A percentile compares a stretch with the other conserved stretches of the same genome.
phyloP scores from a whole-genome alignment of 2,329 filamentous ascomycete species.

The Shiraia bambusicola region DNA sequence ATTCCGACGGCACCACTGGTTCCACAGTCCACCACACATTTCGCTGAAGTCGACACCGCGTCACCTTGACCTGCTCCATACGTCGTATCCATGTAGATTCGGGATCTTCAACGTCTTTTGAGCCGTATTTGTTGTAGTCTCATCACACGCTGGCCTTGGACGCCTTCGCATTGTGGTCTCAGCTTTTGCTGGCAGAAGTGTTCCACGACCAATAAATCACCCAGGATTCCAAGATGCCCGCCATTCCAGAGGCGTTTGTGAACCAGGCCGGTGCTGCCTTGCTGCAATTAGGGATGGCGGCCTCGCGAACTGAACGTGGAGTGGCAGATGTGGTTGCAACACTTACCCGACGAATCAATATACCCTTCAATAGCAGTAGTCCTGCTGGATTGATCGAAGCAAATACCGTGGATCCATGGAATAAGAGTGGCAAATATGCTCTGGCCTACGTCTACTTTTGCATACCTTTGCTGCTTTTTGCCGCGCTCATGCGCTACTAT shows the following conservation, averaged over 20 bases:
- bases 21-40: conserved; percentile 21
- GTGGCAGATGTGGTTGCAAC: conserved; percentile 29
- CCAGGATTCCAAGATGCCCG: conserved; percentile 35
- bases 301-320: conserved; percentile 33
- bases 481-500: conserved; percentile 73
- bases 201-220: conserved; percentile 21
- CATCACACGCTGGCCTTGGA: conserved; percentile 16
- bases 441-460: conserved; percentile 88
- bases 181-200: conserved; percentile 41
- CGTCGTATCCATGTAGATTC: conserved; percentile 39
- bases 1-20: conserved; percentile 22
- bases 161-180: conserved; percentile 21
- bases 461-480: conserved; percentile 66
- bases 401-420: conserved; percentile 72
- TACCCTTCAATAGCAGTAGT: conserved; percentile 58
- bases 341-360: conserved; percentile 53
- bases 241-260: conserved; percentile 32
- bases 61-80: conserved; percentile 27
- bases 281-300: conserved; percentile 29
- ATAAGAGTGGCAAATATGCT: conserved; percentile 78
- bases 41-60: conserved; percentile 36
- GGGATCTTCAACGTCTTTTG: conserved; percentile 21
- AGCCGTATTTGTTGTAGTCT: conserved; percentile 19
- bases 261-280: conserved; percentile 31
- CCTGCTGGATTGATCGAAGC: conserved; percentile 59